Evolutionary conservation across 2,329 filamentous ascomycete genomes (phyloP), one percentile per base, ranked within the genome.

Genomic region (Mollisiaceae sp.): DNA sequence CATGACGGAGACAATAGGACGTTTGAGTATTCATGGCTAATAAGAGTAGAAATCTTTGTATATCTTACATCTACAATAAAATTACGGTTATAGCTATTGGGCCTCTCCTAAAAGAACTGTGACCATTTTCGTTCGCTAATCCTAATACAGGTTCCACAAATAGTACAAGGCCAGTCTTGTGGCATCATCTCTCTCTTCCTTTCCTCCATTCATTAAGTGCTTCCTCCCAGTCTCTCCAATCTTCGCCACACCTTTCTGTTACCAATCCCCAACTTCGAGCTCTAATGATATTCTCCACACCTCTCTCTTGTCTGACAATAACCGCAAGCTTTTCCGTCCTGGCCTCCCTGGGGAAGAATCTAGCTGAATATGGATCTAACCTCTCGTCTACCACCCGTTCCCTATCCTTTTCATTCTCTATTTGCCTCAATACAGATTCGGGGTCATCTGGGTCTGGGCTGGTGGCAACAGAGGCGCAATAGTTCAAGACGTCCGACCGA

Each of bases 381-480:
- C 95, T 83, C 79, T 98, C 95, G 76, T 98, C 87, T 4, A 98
- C 89, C 0, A 94, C 83, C 60, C 88, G 83, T 74, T 94, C 90
- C 57, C 89, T 83, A 68, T 91, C 88, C 72, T 82, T 87, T 65
- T 88, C 85, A 61, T 87, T 87, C 78, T 97, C 91, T 0, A 88
- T 82, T 73, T 93, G 85, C 62, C 91, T 82, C 20, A 91, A 73
- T 0, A 91, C 81, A 32, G 88, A 83, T 64, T 94, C 91, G 0
- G 94, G 94, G 72, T 97, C 94, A 66, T 94, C 86, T 0, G 93
- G 93, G 73, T 98, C 93, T 0, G 93, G 91, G 66, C 89, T 91
- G 12, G 92, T 93, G 2, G 94, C 94, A 0, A 99, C 93, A 41
- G 90, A 85, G 1, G 92, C 89, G 79, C 95, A 99, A 78, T 97